A percentile compares a stretch with the other conserved stretches of the same genome.
Conservation (phyloP, 2,329 filamentous ascomycete genomes). For the Dryadomyces quercus-mongolicae region DNA sequence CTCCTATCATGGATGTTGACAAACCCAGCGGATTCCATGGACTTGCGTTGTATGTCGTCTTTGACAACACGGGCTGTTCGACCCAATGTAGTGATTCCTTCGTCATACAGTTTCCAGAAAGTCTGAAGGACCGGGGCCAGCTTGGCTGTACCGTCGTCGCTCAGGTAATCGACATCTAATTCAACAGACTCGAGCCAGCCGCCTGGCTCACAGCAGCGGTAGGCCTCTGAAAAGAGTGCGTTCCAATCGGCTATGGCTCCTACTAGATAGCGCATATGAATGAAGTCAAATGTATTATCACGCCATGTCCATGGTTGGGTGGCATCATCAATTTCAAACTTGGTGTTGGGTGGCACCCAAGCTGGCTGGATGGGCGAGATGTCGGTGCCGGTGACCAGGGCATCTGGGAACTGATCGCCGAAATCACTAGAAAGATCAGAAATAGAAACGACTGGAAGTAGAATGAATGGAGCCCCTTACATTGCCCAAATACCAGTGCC, state of each 20-base stretch:
- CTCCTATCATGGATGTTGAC: not conserved
- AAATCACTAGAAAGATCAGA: slow-evolving; percentile 17
- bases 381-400: slow-evolving; percentile 30
- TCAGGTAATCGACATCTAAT: slow-evolving; percentile 7
- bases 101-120: not conserved
- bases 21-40: slow-evolving; percentile 3
- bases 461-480: not conserved
- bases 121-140: not conserved
- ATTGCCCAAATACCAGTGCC: slow-evolving; percentile 25
- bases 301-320: slow-evolving; percentile 33
- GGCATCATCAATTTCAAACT: slow-evolving; percentile 17
- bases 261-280: slow-evolving; percentile 27
- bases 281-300: not conserved
- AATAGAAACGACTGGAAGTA: not conserved
- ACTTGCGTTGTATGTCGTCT: slow-evolving; percentile 1
- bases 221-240: slow-evolving; percentile 34
- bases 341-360: slow-evolving; percentile 28
- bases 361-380: slow-evolving; percentile 30
- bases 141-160: slow-evolving; percentile 15
- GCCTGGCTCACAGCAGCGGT: slow-evolving; percentile 38
- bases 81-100: slow-evolving; percentile 3
- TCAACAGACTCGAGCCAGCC: slow-evolving; percentile 22
- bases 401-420: slow-evolving; percentile 30
- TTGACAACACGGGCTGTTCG: not conserved
- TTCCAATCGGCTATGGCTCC: slow-evolving; percentile 41